Percentiles rank a stretch among this genome's conserved stretches.
Conservation (phyloP, 2,329 filamentous ascomycete species). For the Fusarium pilosicola region DNA sequence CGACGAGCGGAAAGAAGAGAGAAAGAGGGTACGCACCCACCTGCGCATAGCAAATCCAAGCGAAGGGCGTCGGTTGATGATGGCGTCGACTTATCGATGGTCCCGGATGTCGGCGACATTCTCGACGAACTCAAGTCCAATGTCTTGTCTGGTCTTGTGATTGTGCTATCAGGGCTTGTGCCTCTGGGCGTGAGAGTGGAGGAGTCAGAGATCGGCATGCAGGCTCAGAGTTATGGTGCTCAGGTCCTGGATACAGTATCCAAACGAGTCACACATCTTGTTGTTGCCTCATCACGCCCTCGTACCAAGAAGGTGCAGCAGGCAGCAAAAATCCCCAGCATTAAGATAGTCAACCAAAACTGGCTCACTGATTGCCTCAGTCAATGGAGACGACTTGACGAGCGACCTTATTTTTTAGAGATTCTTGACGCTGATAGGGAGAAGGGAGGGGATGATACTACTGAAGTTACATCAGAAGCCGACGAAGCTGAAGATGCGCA, state of each 20-base stretch:
- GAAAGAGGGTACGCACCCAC: slow-evolving; percentile 48
- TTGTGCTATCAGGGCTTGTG: slow-evolving; percentile 92
- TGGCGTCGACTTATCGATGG: slow-evolving; percentile 58
- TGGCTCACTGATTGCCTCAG: slow-evolving; percentile 90
- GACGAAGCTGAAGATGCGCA: slow-evolving; percentile 47
- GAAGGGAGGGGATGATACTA: slow-evolving; percentile 46
- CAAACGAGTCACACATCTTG: slow-evolving; percentile 76
- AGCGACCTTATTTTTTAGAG: slow-evolving; percentile 80
- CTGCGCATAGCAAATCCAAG: slow-evolving; percentile 47
- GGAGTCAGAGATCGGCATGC: slow-evolving; percentile 85
- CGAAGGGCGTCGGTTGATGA: slow-evolving; percentile 51
- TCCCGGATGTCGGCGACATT: slow-evolving; percentile 88
- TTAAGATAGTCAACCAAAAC: slow-evolving; percentile 91
- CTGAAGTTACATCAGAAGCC: slow-evolving; percentile 46
- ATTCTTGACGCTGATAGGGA: slow-evolving; percentile 74
- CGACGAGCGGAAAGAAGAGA: slow-evolving; percentile 52
- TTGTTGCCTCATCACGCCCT: slow-evolving; percentile 75
- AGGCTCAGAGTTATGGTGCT: slow-evolving; percentile 88
- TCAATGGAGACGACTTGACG: slow-evolving; percentile 83
- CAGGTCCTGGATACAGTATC: slow-evolving; percentile 66
- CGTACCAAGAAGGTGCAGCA: slow-evolving; percentile 92
- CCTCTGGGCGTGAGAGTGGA: slow-evolving; percentile 83
- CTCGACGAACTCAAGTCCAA: slow-evolving; percentile 82
- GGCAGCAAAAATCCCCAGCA: slow-evolving; percentile 79
- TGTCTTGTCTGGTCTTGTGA: slow-evolving; percentile 77